A percentile compares a stretch with the other conserved stretches of the same genome.
These are phyloP conservation scores for Rhodosporidiobolus sp. DNA, from an alignment of 768 basidiomycete species.

Conservation along the genomic window DNA sequence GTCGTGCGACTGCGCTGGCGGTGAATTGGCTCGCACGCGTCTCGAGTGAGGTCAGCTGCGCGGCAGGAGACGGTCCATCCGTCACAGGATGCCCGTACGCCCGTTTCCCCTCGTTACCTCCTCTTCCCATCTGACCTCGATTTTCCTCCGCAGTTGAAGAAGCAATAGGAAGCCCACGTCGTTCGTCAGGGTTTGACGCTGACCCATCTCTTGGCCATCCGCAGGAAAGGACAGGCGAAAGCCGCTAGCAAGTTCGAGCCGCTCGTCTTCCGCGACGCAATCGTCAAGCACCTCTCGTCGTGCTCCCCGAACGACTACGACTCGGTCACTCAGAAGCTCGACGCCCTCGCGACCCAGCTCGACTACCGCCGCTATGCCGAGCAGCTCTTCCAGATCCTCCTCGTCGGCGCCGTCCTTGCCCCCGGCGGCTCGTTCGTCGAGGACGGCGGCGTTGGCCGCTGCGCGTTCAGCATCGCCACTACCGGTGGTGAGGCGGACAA, in stretches of 20 bases:
- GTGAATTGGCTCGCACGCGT: too few relatives aligned
- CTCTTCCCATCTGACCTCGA: too few relatives aligned
- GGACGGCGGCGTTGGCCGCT: slow-evolving; percentile 56
- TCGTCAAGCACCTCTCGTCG: slow-evolving; percentile 84
- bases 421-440: slow-evolving; percentile 91
- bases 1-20: not conserved
- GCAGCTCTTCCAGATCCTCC: slow-evolving; percentile 88
- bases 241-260: slow-evolving; percentile 44
- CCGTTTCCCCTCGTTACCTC: too few relatives aligned
- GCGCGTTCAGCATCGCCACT: slow-evolving; percentile 5
- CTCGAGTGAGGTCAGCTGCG: too few relatives aligned
- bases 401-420: slow-evolving; percentile 92
- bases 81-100: too few relatives aligned
- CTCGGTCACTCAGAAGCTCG: slow-evolving; percentile 72
- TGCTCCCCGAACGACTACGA: slow-evolving; percentile 76
- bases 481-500: slow-evolving; percentile 70
- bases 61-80: too few relatives aligned
- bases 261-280: slow-evolving; percentile 73
- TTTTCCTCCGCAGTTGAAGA: not conserved
- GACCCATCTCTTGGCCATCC: not conserved
- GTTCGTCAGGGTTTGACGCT: too few relatives aligned
- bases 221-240: slow-evolving; percentile 38
- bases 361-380: slow-evolving; percentile 98
- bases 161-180: too few relatives aligned
- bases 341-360: slow-evolving; percentile 86